Percentiles rank a stretch among this genome's conserved stretches.
phyloP scores from a whole-genome alignment of 768 basidiomycete species.

The Kwoniella bestiolae region DNA sequence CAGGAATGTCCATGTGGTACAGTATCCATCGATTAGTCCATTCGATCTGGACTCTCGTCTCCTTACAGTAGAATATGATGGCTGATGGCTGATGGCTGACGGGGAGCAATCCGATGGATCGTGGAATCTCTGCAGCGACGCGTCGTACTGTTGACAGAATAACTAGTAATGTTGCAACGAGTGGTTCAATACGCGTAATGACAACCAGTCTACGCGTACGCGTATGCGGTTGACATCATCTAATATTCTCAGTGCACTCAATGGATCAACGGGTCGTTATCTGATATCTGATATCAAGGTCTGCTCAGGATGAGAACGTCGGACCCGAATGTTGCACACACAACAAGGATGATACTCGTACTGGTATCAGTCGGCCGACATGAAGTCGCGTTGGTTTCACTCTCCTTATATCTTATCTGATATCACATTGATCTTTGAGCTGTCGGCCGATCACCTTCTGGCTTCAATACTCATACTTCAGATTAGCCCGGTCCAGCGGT shows the following conservation, averaged over 20 bases:
- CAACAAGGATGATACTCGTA: no score
- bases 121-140: neutral
- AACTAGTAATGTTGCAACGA: neutral
- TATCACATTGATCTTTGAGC: neutral
- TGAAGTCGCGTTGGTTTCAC: no score
- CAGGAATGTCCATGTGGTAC: neutral
- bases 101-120: neutral
- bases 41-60: neutral
- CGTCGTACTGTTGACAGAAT: no score
- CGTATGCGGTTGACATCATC: neutral
- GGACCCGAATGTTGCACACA: neutral
- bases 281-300: neutral
- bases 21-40: neutral
- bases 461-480: no score
- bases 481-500: no score
- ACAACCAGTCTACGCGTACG: no score
- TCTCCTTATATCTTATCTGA: neutral
- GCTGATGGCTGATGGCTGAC: conserved; percentile 1
- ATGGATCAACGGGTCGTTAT: no score
- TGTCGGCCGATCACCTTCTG: neutral
- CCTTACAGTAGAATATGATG: no score
- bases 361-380: no score
- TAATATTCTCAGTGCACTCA: no score
- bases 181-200: neutral
- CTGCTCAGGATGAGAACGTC: neutral